Conservation (phyloP, 83 land plant genomes). For the Thuja plicata region DNA sequence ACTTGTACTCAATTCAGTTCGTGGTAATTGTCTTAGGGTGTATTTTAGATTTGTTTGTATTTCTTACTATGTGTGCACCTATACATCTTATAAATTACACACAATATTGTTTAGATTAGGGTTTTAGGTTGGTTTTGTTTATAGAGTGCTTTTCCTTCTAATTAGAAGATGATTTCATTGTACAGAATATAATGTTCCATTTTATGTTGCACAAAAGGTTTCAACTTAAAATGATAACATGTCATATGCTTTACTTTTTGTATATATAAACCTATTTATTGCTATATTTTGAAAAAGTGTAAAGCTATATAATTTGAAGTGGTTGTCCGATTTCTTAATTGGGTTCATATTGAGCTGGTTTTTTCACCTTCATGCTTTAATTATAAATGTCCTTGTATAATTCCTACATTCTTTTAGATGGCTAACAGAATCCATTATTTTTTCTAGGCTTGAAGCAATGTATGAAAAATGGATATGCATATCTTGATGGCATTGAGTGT, state of each 20-base stretch:
- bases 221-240: not conserved
- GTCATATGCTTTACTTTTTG: not conserved
- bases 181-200: too few species aligned
- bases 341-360: not conserved
- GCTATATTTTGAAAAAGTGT: not conserved
- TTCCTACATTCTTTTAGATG: not conserved
- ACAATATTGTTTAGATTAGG: too few species aligned
- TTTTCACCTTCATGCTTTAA: not conserved
- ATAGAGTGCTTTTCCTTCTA: too few species aligned
- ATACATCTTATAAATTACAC: too few species aligned
- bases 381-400: not conserved
- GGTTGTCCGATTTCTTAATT: not conserved
- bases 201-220: too few species aligned
- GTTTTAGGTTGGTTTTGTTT: too few species aligned
- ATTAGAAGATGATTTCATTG: too few species aligned
- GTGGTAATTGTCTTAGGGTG: too few species aligned
- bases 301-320: not conserved
- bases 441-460: conserved; percentile 76
- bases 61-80: too few species aligned
- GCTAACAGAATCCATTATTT: not conserved
- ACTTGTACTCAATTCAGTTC: too few species aligned
- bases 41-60: too few species aligned
- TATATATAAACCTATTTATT: not conserved
- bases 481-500: conserved; percentile 80
- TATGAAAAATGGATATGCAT: conserved; percentile 75